Conservation (phyloP, 2,329 filamentous ascomycete genomes). For the Cytospora chrysosperma region DNA sequence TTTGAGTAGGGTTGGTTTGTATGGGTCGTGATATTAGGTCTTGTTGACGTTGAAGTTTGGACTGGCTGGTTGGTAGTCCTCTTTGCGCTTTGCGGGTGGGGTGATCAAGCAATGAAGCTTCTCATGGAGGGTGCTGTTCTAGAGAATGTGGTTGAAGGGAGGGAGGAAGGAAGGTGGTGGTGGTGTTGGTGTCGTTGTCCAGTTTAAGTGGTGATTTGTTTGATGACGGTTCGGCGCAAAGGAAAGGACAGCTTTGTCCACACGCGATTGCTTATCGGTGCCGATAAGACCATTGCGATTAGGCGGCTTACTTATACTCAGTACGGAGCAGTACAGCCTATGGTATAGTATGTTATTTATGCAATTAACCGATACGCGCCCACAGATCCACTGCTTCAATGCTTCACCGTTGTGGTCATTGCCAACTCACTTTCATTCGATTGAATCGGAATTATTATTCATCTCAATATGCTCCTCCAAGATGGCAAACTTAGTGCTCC, state of each 20-base stretch:
- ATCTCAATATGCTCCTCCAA: no score
- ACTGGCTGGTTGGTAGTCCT: neutral
- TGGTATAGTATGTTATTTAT: neutral
- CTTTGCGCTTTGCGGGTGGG: neutral
- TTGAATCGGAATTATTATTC: neutral
- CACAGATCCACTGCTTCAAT: neutral
- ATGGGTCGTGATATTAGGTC: neutral
- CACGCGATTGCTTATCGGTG: constrained; percentile 9
- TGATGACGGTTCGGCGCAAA: neutral
- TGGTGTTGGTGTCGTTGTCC: neutral
- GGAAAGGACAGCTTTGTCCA: constrained; percentile 19
- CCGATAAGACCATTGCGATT: constrained; percentile 11
- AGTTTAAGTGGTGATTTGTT: neutral
- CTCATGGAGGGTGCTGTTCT: neutral
- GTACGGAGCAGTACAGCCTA: no score
- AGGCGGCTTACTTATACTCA: neutral
- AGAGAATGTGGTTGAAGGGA: neutral
- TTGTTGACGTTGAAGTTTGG: no score
- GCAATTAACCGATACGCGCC: neutral
- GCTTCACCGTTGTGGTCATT: no score
- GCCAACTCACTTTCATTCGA: no score
- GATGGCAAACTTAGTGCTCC: no score
- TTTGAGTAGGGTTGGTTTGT: neutral
- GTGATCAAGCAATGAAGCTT: neutral
- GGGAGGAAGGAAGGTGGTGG: neutral